phyloP scores from a whole-genome alignment of 495 filamentous ascomycete genomes.

The Talaromyces wortmannii region DNA sequence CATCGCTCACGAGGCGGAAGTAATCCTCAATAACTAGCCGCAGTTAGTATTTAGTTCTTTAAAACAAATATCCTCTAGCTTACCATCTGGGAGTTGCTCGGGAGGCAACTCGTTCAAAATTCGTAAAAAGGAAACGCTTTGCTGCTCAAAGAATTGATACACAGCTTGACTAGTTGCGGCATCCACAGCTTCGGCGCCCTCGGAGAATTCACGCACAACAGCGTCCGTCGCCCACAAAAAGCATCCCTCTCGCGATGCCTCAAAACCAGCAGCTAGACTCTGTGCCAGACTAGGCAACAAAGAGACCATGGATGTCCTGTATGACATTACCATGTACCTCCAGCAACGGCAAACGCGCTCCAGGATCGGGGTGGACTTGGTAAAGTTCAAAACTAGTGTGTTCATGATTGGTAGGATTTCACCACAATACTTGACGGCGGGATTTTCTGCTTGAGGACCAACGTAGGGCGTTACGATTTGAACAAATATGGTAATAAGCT shows the following conservation, averaged over 20 bases:
- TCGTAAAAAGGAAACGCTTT: conserved; percentile 78
- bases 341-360: conserved; percentile 93
- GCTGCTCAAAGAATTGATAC: conserved; percentile 90
- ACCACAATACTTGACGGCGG: conserved; percentile 91
- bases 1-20: conserved; percentile 86
- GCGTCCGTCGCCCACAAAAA: conserved; percentile 97
- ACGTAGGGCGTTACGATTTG: conserved; percentile 75
- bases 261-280: conserved; percentile 78
- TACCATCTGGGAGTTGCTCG: conserved; percentile 80
- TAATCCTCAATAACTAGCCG: conserved; percentile 89
- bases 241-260: conserved; percentile 82
- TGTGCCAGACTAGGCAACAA: conserved; percentile 79
- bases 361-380: conserved; percentile 75
- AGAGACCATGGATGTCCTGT: conserved; percentile 80
- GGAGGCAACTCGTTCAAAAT: conserved; percentile 82
- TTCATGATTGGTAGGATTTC: conserved; percentile 84
- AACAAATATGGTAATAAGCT: conserved; percentile 84
- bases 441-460: conserved; percentile 65
- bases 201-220: conserved; percentile 90
- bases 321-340: conserved; percentile 93
- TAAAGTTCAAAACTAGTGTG: conserved; percentile 78
- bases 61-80: conserved; percentile 10
- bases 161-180: conserved; percentile 77
- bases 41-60: conserved; percentile 7
- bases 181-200: conserved; percentile 79